Evolutionary conservation across 1,139 yeast genomes (phyloP), one percentile per base, ranked within the genome.

Genomic region (Debaryomycetaceae sp.): DNA sequence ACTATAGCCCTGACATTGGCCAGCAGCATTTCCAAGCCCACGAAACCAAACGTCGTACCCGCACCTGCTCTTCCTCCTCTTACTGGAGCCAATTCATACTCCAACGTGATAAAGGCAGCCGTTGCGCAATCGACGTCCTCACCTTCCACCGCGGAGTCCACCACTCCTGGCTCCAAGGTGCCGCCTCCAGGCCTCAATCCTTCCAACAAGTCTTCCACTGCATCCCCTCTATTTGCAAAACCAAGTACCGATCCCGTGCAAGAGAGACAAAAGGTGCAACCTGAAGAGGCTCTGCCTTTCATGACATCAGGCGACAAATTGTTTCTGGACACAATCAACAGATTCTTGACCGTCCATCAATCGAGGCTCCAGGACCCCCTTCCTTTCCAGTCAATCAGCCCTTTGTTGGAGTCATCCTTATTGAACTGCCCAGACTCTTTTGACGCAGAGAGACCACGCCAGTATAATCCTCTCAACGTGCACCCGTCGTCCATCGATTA

Each of bases 391-490:
- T 68, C 78, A 6, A 83, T 87, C 38, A 71, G 81, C 47, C 73
- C 71, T 44, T 65, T 80, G 53, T 70, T 91, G 53, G 96, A 90
- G 61, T 76, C 78, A 3, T 90, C 97, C 2, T 75, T 88, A 49
- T 72, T 88, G 55, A 86, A 87, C 58, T 89, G 97, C 62, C 99
- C 99, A 0, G 98, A 93, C 64, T 88, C 97, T 1, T 78, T 83
- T 49, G 95, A 91, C 61, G 86, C 96, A 1, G 97, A 93, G 57
- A 82, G 80, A 52, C 97, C 98, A 27, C 76, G 84, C 50, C 81
- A 80, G 51, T 91, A 91, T 62, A 80, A 76, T 50, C 96, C 97
- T n/a, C 67, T 70, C 22, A 81, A 83, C 53, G 95, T 95, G 42
- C 96, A 87, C 60, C 96, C 97, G 13, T 88, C 96, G 5, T 88